Percentiles rank a stretch among this genome's conserved stretches.
phyloP scores from a whole-genome alignment of 768 basidiomycete species.

The Chalciporus pseudorubinellus region DNA sequence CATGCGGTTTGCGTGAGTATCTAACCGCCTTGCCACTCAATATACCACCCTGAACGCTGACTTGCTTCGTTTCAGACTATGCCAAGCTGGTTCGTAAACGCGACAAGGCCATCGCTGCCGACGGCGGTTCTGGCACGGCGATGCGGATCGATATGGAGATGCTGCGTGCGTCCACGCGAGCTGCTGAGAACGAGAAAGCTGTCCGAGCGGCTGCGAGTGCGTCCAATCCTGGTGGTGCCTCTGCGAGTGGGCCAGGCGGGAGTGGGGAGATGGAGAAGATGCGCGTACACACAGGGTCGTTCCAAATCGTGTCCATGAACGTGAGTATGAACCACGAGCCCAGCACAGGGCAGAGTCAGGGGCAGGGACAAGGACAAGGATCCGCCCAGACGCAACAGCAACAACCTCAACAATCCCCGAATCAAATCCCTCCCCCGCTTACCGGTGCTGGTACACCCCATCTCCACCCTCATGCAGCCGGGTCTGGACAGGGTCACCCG shows the following conservation, averaged over 20 bases:
- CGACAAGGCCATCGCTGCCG: conserved; percentile 58
- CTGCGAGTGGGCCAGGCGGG: neutral
- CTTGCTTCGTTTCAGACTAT: conserved; percentile 51
- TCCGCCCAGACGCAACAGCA: conserved; percentile 1
- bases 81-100: conserved; percentile 80
- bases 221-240: conserved; percentile 20
- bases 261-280: conserved; percentile 27
- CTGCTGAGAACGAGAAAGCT: conserved; percentile 42
- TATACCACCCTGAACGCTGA: too few relatives aligned
- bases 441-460: conserved; percentile 13
- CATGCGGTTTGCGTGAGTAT: conserved; percentile 71
- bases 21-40: neutral
- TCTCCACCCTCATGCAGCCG: conserved; percentile 9
- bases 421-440: conserved; percentile 9
- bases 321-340: conserved; percentile 22
- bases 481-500: conserved; percentile 5
- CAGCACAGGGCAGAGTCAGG: neutral
- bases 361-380: conserved; percentile 1
- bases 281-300: conserved; percentile 55
- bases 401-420: conserved; percentile 6
- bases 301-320: conserved; percentile 42
- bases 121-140: conserved; percentile 42
- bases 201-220: conserved; percentile 29
- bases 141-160: conserved; percentile 73
- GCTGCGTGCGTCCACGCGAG: conserved; percentile 68